These are phyloP conservation scores for Bimuria novae-zelandiae DNA, from an alignment of 2,329 filamentous ascomycete species.

Conservation along the genomic window DNA sequence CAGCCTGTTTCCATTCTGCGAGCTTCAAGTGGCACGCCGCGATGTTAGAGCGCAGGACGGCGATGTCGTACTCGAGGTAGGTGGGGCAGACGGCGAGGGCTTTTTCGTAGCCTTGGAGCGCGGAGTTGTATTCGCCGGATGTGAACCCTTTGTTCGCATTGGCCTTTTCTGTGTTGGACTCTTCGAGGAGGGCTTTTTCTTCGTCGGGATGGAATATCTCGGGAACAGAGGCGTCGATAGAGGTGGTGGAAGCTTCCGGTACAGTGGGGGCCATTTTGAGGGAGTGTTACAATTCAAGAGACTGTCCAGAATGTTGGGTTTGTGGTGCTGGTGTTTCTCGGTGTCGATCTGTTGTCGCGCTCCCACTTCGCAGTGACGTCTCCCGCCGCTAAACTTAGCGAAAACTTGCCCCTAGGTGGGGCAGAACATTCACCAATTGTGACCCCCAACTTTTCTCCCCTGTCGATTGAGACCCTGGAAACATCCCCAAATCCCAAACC, in stretches of 20 bases:
- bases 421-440: conserved; percentile 17
- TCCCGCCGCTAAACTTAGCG: conserved; percentile 3
- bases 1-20: conserved; percentile 81
- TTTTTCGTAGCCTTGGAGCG: conserved; percentile 80
- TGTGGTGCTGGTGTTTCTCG: background rate
- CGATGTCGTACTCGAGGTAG: conserved; percentile 85
- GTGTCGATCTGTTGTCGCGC: conserved; percentile 22
- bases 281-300: too few relatives aligned
- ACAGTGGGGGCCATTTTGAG: conserved; percentile 13
- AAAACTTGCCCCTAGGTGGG: background rate
- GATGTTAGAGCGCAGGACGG: conserved; percentile 86
- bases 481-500: background rate
- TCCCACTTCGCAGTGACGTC: conserved; percentile 7
- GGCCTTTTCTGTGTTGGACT: conserved; percentile 74
- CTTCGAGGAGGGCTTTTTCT: conserved; percentile 61
- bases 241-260: conserved; percentile 7
- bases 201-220: conserved; percentile 41
- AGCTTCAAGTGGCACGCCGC: conserved; percentile 87
- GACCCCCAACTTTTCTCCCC: conserved; percentile 1
- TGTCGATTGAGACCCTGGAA: conserved; percentile 6
- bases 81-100: conserved; percentile 78
- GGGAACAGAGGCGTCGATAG: conserved; percentile 15
- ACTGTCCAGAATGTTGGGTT: background rate
- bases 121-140: conserved; percentile 71
- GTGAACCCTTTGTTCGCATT: conserved; percentile 82